Evolutionary conservation across 805 yeast species (phyloP), one percentile per base, ranked within the genome.

Genomic region (Teunomyces aglyptinius): DNA sequence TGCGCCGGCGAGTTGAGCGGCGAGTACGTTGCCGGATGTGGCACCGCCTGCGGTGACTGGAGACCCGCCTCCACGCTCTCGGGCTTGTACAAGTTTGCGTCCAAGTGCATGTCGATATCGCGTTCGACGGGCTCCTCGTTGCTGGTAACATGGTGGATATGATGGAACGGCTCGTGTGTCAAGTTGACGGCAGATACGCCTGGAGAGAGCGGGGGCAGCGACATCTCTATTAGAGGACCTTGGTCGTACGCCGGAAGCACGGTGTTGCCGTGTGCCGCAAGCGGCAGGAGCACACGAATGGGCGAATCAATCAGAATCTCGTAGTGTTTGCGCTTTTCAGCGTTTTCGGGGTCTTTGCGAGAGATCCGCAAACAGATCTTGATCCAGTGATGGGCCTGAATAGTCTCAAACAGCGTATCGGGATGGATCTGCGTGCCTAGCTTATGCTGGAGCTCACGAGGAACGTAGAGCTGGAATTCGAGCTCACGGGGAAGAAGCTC

Each of bases 241-340:
- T 46, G 13, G 41, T 78, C 82, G 61, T 87, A 87, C 5, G 89
- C 84, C 4, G 96, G 96, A 38, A 87, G 66, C 32, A 86, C 63
- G 1, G 92, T 86, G 56, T 86, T 86, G 4, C 87, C 87, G 65
- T 86, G 96, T 1, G 89, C 86, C 51, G 96, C 89, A 41, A 80
- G 68, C 5, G 85, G 81, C 41, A 91, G 83, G 43, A 91, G 69
- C 4, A 94, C 74, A 58, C 87, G 95, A 49, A 94, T 83, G 3
- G 99, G 99, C 2, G 97, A 88, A 65, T 94, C 99, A 47, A 94
- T 92, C 48, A 89, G 83, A 38, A 94, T 87, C 68, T 94, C 99
- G 61, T 86, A 94, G 61, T 90, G 97, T 61, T 91, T 94, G 39
- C 96, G 73, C 60, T 88, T 88, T 13, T 56, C 73, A 3, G 70